Evolutionary conservation across 139 green algal species (phyloP).

Genomic region (Pseudopediastrum boryanum): DNA sequence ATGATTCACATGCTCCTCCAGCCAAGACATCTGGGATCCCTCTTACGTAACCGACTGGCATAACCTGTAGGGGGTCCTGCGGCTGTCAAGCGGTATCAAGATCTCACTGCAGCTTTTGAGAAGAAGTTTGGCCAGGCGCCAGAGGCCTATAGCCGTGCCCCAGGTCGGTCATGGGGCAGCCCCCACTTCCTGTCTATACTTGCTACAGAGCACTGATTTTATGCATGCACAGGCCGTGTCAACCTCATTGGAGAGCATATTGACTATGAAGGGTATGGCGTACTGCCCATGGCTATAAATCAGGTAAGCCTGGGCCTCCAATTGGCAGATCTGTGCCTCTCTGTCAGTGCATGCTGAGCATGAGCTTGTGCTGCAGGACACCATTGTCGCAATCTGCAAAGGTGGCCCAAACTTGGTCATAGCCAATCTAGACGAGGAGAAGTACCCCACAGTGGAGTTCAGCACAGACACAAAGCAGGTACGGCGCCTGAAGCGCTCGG

Average conservation of each 20-base stretch:
- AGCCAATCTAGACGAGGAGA: conserved; percentile 72
- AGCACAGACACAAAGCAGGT: conserved; percentile 80
- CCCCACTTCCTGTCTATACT: too few species aligned
- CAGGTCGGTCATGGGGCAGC: too few species aligned
- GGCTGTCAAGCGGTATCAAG: conserved; percentile 36
- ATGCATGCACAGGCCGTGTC: conserved; percentile 78
- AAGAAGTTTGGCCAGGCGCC: conserved; percentile 56
- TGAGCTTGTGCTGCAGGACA: conserved; percentile 64
- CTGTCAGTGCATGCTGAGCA: background rate
- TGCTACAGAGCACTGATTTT: background rate
- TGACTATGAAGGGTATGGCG: conserved; percentile 96
- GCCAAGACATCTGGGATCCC: background rate
- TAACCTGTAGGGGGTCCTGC: background rate
- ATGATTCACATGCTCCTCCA: background rate
- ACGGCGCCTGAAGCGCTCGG: too few species aligned
- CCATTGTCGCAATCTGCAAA: conserved; percentile 68
- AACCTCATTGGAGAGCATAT: conserved; percentile 99
- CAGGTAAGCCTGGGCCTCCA: conserved; percentile 56
- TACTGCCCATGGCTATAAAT: conserved; percentile 97
- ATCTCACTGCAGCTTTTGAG: conserved; percentile 58
- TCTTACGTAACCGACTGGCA: background rate
- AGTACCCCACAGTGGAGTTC: conserved; percentile 80
- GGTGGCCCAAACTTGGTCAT: conserved; percentile 61
- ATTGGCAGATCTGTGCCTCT: background rate
- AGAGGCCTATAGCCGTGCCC: conserved; percentile 64